Evolutionary conservation across 1,139 yeast genomes (phyloP).

Genomic region (Geotrichum citri-aurantii): DNA sequence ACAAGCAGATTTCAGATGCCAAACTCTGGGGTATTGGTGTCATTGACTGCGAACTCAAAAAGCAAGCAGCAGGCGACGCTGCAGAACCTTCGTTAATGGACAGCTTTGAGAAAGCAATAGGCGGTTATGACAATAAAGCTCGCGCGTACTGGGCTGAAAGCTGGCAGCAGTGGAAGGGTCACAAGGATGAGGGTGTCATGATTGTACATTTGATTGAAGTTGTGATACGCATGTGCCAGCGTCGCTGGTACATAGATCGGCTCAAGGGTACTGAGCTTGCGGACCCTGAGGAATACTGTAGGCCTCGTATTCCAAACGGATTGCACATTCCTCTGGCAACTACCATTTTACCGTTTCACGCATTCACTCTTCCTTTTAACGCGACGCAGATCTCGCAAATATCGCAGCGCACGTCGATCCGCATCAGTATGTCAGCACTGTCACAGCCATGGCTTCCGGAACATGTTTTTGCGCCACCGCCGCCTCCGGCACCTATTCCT

Average conservation of each 20-base stretch:
- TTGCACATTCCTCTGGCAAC: constrained; percentile 32
- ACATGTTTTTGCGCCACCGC: constrained; percentile 34
- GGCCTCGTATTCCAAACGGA: constrained; percentile 31
- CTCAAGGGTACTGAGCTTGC: constrained; percentile 17
- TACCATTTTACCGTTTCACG: constrained; percentile 35
- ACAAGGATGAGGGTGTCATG: constrained; percentile 30
- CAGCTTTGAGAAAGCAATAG: constrained; percentile 20
- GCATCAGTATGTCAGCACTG: constrained; percentile 29
- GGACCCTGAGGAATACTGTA: constrained; percentile 16
- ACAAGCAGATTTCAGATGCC: constrained; percentile 28
- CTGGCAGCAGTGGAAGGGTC: constrained; percentile 24
- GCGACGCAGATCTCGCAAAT: constrained; percentile 29
- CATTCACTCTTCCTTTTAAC: constrained; percentile 34
- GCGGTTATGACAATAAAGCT: constrained; percentile 20
- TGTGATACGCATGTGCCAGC: constrained; percentile 27
- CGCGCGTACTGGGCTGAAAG: constrained; percentile 22
- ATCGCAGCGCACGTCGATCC: constrained; percentile 31
- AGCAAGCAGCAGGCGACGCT: neutral
- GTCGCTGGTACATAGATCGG: constrained; percentile 32
- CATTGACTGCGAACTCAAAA: constrained; percentile 14
- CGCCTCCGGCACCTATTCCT: constrained; percentile 25
- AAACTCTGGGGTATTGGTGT: constrained; percentile 32
- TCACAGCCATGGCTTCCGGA: constrained; percentile 31
- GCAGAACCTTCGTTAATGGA: constrained; percentile 6
- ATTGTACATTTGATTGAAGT: constrained; percentile 29